Base-by-base conservation (phyloP, 1,139 yeast genomes). In the Suhomyces kunorum region DNA sequence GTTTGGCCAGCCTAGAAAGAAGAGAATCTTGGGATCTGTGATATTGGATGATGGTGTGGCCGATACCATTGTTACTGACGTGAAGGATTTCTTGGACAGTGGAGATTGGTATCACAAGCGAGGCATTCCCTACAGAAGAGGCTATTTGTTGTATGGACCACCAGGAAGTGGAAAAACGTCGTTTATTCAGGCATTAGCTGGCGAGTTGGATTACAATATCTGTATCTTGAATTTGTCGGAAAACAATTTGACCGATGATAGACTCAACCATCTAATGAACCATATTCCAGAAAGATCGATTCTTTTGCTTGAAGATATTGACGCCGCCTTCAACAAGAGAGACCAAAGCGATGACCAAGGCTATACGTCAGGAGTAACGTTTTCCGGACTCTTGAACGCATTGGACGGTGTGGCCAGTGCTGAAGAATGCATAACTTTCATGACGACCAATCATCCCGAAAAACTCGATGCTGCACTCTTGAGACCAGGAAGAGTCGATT, bases 331-430 rank as follows among this genome's bases (percentile, higher is more conserved):
- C 64, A 85, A 83, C 53, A 81, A 82, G 54, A 77, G 98, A 56
- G 79, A 78, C 29, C 95, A 88, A 56, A 66, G 81, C 1, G 80
- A 75, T 8, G 96, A 87, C n/a, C 79, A 80, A 51, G 89, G 90
- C 0, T 86, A 72, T 59, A 60, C 61, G 20, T 81, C 95, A 0
- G 96, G 96, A 12, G 97, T 94, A 16, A 92, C 99, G 1, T 94
- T 92, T 58, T 87, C 96, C 35, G 99, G 98, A 0, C 71, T 92
- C 38, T 69, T 92, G 46, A 92, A 92, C 59, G 96, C 98, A 0
- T 71, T 92, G 35, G 99, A 92, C 60, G 99, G 98, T 36, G 98
- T 92, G n/a, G 95, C 98, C 1, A 87, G 96, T 32, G 96, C 98
- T 1, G 98, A 92, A 56, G 98, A 92, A 57, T 85, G 96, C 36